Evolutionary conservation across 1,284 basidiomycete genomes (phyloP).

Genomic region (Boletus nobilissimus): DNA sequence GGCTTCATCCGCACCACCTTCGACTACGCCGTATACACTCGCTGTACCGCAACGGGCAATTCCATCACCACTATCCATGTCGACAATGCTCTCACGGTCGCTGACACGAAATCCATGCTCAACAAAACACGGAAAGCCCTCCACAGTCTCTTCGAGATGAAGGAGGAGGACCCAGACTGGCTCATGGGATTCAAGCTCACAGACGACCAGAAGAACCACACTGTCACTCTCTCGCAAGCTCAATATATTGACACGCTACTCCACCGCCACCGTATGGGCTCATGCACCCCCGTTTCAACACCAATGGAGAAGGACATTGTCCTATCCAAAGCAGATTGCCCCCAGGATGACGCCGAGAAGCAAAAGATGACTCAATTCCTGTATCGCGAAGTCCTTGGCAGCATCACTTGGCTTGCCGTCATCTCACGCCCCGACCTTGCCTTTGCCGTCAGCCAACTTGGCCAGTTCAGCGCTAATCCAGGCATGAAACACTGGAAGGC

Average conservation of each 20-base stretch:
- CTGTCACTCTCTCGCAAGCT: background rate
- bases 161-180: background rate
- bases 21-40: conserved; percentile 13
- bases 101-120: too few relatives aligned
- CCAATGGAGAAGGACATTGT: background rate
- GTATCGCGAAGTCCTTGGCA: background rate
- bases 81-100: too few relatives aligned
- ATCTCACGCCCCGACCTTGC: background rate
- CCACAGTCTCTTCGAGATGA: too few relatives aligned
- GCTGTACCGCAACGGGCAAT: background rate
- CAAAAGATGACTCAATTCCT: background rate
- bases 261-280: background rate
- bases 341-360: background rate
- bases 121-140: too few relatives aligned
- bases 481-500: conserved; percentile 16
- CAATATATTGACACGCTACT: background rate
- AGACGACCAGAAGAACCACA: background rate
- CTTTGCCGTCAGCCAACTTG: conserved; percentile 2
- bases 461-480: conserved; percentile 20
- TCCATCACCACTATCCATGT: conserved; percentile 10
- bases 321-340: background rate
- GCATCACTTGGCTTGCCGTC: background rate
- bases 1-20: background rate
- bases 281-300: background rate
- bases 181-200: background rate